These are phyloP conservation scores for Podaxis sp. DNA, from an alignment of 768 basidiomycete species.

Conservation along the genomic window DNA sequence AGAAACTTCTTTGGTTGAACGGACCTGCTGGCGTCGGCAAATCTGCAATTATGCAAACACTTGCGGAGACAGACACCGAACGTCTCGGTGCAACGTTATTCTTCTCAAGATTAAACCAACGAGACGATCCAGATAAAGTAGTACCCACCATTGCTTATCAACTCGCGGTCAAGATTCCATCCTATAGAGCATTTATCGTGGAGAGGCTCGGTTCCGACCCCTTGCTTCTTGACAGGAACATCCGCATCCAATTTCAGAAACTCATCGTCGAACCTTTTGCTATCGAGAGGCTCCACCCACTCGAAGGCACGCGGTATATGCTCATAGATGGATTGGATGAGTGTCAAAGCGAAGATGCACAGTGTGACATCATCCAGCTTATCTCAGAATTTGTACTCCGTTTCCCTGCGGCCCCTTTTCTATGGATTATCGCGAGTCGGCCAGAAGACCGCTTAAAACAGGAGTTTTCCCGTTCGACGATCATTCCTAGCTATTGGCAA, in stretches of 20 bases:
- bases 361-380: slow-evolving; percentile 16
- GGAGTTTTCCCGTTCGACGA: neutral
- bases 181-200: neutral
- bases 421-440: slow-evolving; percentile 26
- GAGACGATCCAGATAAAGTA: slow-evolving; percentile 9
- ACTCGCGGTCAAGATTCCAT: slow-evolving; percentile 14
- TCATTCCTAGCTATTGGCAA: neutral
- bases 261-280: slow-evolving; percentile 19
- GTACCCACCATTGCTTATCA: slow-evolving; percentile 24
- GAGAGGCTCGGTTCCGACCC: slow-evolving; percentile 2
- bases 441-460: slow-evolving; percentile 19
- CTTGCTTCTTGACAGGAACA: slow-evolving; percentile 9
- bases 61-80: slow-evolving; percentile 21
- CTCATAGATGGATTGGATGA: slow-evolving; percentile 30
- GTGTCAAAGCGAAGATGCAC: slow-evolving; percentile 17
- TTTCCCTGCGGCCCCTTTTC: slow-evolving; percentile 14
- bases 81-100: slow-evolving; percentile 21
- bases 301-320: slow-evolving; percentile 12
- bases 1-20: slow-evolving; percentile 20
- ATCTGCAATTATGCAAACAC: slow-evolving; percentile 29
- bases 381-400: slow-evolving; percentile 4
- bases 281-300: neutral
- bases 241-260: slow-evolving; percentile 14
- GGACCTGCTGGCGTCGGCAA: slow-evolving; percentile 30
- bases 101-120: slow-evolving; percentile 18